Evolutionary conservation across 305 asterid genomes (phyloP), one percentile per base, ranked within the genome.

Genomic region (Fraxinus dipetala): DNA sequence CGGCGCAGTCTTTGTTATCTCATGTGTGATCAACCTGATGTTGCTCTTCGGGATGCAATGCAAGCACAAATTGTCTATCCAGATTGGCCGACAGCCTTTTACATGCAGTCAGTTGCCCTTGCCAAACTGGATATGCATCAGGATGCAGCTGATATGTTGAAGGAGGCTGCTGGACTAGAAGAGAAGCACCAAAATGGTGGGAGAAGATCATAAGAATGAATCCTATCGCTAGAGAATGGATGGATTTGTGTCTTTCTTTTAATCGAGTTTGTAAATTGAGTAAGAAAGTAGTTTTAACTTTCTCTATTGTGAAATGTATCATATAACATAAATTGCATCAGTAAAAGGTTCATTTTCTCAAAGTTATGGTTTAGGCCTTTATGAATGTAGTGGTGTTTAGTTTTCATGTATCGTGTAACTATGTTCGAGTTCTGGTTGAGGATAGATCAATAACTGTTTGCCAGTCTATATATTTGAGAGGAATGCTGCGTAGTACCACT

Each of bases 51-150:
- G 81, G 93, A 90, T 45, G 91, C 93, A 8, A 90, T 90, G 93
- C 92, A 89, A 81, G 93, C 93, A 13, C 92, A 87, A 70, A 83
- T 85, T 2, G 84, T 85, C 76, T 84, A 86, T 84, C 91, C 90
- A 14, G 92, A 89, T 63, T 90, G 93, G 93, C 87, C 93, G 4
- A 89, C 90, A 6, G 92, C 91, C 10, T 90, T 90, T 87, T 90
- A 88, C 83, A 84, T 88, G 90, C 93, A 90, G 81, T 87, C 93
- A 4, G 89, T 87, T 38, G 91, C 93, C 5, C 90, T 90, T 2
- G 87, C 90, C 24, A 90, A 89, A 79, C 89, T 90, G 81, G 91
- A 87, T 82, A 91, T 91, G 94, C 89, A 88, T 74, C 90, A 87
- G 34, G 92, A 91, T 85, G 90, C 92, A 78, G 88, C 88, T 24